Base-by-base conservation (phyloP, 352 stramenopile genomes). In the Phytophthora megakarya region DNA sequence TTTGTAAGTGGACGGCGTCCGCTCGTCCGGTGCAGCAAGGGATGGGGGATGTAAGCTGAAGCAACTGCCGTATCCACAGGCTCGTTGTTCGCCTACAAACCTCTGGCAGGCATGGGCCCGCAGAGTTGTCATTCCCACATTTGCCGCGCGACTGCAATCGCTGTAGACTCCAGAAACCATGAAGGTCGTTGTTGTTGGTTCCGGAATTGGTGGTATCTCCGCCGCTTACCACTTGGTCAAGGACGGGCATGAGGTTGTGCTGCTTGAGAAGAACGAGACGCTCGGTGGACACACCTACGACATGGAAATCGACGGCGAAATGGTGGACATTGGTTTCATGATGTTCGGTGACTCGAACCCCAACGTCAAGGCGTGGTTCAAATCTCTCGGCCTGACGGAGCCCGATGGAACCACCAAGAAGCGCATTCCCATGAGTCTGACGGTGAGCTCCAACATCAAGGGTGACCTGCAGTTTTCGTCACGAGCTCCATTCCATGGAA, bases 331-430 rank as follows among this genome's bases (percentile, higher is more conserved):
- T 32, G 86, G 86, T 61, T 95, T 95, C 73, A 95, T 95, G 86
- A 95, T 95, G 86, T 95, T 91, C 49, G 86, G 86, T 22, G 86
- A 95, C 67, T 95, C 86, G 69, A 95, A 95, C 76, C 86, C 86
- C 43, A 95, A 95, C 77, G 93, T 95, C 68, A 95, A 95, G 73
- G 81, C 86, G 45, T 95, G 86, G 86, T 95, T 95, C 72, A 87
- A 92, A 72, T 85, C 78, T 35, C 84, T 95, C 26, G 86, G 86
- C 45, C 74, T 95, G 66, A 95, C 86, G 22, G 67, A 95, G 61
- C 80, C 86, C n/a, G 73, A 95, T 54, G 86, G 86, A 38, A 93
- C 86, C 53, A 95, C 86, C 42, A 87, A 87, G 58, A 93, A 87
- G 75, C 84, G 84, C 60, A 93, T 95, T 63, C 84, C 86, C 30